Evolutionary conservation across 2,329 filamentous ascomycete species (phyloP), one percentile per base, ranked within the genome.

Genomic region (Pseudogymnoascus sp.): DNA sequence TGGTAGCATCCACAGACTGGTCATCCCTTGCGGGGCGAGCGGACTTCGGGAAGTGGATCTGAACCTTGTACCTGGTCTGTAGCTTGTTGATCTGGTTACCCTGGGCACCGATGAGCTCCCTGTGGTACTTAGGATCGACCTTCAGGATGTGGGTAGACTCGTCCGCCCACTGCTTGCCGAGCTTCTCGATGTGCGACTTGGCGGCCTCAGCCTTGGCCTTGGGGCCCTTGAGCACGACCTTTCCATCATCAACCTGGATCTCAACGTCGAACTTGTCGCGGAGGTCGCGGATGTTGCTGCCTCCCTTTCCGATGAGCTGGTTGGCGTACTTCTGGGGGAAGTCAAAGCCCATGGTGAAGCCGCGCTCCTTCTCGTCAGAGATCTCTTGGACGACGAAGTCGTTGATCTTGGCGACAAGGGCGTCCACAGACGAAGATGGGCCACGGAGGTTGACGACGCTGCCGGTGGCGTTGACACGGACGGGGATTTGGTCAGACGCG

Each of bases 251-350:
- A 38, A 97, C 88, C 75, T 97, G 92, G 65, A 99, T 87, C 62
- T 87, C 85, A 4, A 88, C 86, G 63, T 87, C 84, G 63, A 86
- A 87, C 65, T 82, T 82, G 64, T 88, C 86, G 54, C 84, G 81
- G 37, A 88, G 76, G 68, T 87, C 85, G 60, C 80, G 80, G 68
- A 88, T 86, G 70, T 86, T 82, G 74, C 83, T 85, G 16, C 85
- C 86, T 58, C 83, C 81, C 73, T 87, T 87, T 60, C 86, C 86
- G 69, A 87, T 86, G 2, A 88, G 82, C 72, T 96, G 88, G 74
- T 96, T 96, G 65, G 92, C 92, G 71, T 86, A 95, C 76, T 96
- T 95, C 72, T 96, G 90, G 6, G 93, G 93, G 78, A 96, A 99
- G 65, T 96, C 91, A 67, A 97, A 97, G 25, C 83, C 85, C 63